These are phyloP conservation scores for Apiospora kogelbergensis DNA, from an alignment of 2,329 filamentous ascomycete species.

Conservation along the genomic window DNA sequence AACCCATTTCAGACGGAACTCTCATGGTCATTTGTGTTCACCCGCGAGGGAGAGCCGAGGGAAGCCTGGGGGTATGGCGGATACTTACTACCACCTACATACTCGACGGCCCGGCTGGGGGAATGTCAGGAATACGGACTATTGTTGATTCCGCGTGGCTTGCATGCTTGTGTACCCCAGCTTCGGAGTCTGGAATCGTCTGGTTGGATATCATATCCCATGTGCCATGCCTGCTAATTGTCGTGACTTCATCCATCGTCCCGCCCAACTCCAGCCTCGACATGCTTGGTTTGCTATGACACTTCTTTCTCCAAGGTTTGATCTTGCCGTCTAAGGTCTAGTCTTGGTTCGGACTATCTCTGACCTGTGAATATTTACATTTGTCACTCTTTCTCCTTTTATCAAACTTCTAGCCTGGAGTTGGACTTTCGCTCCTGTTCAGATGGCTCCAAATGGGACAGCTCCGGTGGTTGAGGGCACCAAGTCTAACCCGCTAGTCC, in stretches of 20 bases:
- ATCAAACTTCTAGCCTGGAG: neutral
- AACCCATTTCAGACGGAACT: neutral
- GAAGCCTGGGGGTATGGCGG: too few species aligned
- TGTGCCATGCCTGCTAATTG: neutral
- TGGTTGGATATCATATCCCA: neutral
- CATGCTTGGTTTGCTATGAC: neutral
- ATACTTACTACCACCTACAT: too few species aligned
- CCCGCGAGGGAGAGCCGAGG: too few species aligned
- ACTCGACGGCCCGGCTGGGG: neutral
- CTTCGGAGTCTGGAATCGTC: neutral
- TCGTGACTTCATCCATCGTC: neutral
- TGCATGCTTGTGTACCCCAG: neutral
- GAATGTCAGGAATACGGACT: neutral
- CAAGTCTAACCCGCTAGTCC: constrained; percentile 16
- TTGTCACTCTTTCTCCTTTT: neutral
- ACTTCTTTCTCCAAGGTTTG: neutral
- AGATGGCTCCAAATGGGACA: constrained; percentile 12
- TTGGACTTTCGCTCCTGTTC: neutral
- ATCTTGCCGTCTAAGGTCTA: neutral
- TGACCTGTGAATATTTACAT: neutral
- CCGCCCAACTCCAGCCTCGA: neutral
- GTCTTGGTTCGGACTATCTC: neutral
- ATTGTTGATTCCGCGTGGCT: neutral
- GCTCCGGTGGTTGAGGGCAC: constrained; percentile 10
- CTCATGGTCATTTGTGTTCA: too few species aligned